Evolutionary conservation across 192 early-diverging fungal genomes (phyloP).

Genomic region (Coemansia sp.): DNA sequence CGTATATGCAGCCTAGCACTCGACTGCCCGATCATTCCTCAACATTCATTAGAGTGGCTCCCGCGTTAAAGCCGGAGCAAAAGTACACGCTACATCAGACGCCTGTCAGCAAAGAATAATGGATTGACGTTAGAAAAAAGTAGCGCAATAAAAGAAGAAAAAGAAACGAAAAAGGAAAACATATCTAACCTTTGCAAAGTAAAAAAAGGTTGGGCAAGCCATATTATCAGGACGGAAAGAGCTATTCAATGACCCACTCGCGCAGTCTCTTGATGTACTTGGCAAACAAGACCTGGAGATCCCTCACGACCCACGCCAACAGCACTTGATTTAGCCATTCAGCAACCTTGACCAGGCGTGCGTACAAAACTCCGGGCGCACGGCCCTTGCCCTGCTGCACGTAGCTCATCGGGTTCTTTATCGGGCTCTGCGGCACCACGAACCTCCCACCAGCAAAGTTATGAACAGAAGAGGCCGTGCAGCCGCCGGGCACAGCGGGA

Average conservation of each 20-base stretch:
- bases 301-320: slow-evolving; percentile 52
- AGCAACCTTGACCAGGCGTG: slow-evolving; percentile 42
- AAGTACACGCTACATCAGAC: not conserved
- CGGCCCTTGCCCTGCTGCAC: slow-evolving; percentile 50
- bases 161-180: not conserved
- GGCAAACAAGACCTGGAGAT: slow-evolving; percentile 51
- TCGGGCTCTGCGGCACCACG: slow-evolving; percentile 46
- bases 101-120: not conserved
- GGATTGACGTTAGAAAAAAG: not conserved
- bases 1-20: not conserved
- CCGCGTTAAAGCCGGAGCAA: not conserved
- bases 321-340: slow-evolving; percentile 54
- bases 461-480: not conserved
- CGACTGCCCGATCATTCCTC: not conserved
- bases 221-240: not conserved
- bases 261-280: slow-evolving; percentile 56
- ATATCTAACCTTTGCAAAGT: not conserved
- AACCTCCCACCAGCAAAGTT: slow-evolving; percentile 17
- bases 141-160: not conserved
- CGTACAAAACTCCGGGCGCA: slow-evolving; percentile 48
- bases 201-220: not conserved
- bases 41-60: not conserved
- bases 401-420: slow-evolving; percentile 43
- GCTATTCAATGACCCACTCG: slow-evolving; percentile 52
- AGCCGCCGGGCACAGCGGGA: slow-evolving; percentile 6